phyloP scores from a whole-genome alignment of 345 rosid genomes.

The Syzygium aqueum region DNA sequence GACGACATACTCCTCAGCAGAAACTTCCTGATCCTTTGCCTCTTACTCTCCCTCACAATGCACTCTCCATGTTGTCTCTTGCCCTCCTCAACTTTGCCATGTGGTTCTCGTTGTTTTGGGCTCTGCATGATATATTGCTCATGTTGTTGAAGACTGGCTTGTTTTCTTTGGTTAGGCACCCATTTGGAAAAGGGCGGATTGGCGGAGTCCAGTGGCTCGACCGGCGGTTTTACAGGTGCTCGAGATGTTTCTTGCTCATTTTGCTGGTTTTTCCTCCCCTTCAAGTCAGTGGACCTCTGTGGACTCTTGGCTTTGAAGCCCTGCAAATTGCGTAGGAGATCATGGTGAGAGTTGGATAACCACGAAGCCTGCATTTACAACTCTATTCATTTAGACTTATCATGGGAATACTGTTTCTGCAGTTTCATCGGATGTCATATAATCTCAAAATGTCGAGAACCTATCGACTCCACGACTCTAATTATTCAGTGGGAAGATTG shows the following conservation, averaged over 20 bases:
- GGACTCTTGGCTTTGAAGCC: background rate
- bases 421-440: background rate
- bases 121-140: background rate
- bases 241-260: background rate
- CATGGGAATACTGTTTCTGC: background rate
- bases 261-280: background rate
- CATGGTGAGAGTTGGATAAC: background rate
- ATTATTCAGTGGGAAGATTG: background rate
- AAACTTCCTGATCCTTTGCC: conserved; percentile 16
- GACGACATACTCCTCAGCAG: conserved; percentile 1
- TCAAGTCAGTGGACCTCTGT: background rate
- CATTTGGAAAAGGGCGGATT: background rate
- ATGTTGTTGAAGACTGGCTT: background rate
- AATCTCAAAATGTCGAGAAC: background rate
- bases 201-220: background rate
- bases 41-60: conserved; percentile 3
- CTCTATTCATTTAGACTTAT: background rate
- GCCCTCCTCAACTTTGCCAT: background rate
- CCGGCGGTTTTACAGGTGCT: background rate
- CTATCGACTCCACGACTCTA: background rate
- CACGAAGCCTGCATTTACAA: background rate
- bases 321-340: background rate
- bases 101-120: background rate
- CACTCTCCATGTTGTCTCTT: background rate
- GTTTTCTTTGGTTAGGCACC: background rate